Conservation (phyloP, 1,284 basidiomycete species). For the Kwoniella shivajii region DNA sequence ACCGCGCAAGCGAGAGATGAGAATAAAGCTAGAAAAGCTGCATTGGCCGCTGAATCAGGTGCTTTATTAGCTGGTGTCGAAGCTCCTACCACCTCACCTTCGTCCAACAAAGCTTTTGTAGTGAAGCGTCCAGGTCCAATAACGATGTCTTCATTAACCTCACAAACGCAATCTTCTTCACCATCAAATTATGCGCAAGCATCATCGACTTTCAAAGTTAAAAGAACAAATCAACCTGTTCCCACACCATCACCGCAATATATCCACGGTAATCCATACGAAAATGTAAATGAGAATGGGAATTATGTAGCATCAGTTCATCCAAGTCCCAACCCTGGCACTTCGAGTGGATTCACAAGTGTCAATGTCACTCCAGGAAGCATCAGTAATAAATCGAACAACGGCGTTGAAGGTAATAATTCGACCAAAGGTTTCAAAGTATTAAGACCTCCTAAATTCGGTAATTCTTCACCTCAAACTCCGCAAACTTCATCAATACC, state of each 20-base stretch:
- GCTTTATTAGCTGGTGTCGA: constrained; percentile 46
- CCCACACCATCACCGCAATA: constrained; percentile 12
- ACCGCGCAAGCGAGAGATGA: constrained; percentile 38
- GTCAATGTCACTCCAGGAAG: not conserved
- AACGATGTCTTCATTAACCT: constrained; percentile 6
- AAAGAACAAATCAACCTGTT: constrained; percentile 19
- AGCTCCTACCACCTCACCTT: constrained; percentile 16
- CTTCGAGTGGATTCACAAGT: constrained; percentile 1
- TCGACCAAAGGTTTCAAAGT: constrained; percentile 20
- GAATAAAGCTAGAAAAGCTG: constrained; percentile 48
- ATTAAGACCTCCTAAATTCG: constrained; percentile 12
- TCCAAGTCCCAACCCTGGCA: constrained; percentile 15
- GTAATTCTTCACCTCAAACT: not conserved
- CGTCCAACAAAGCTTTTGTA: constrained; percentile 27
- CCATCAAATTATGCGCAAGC: constrained; percentile 7
- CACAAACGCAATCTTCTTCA: not conserved
- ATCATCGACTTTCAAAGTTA: constrained; percentile 27
- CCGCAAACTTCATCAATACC: not conserved
- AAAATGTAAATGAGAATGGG: too few relatives aligned
- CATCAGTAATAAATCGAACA: not conserved
- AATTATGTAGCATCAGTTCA: constrained; percentile 7
- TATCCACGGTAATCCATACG: not conserved
- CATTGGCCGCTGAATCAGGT: constrained; percentile 41
- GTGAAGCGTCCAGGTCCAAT: constrained; percentile 22
- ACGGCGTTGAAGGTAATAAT: constrained; percentile 2